Base-by-base conservation (phyloP, 257 asterid genomes). In the Solanum paucissectum region DNA sequence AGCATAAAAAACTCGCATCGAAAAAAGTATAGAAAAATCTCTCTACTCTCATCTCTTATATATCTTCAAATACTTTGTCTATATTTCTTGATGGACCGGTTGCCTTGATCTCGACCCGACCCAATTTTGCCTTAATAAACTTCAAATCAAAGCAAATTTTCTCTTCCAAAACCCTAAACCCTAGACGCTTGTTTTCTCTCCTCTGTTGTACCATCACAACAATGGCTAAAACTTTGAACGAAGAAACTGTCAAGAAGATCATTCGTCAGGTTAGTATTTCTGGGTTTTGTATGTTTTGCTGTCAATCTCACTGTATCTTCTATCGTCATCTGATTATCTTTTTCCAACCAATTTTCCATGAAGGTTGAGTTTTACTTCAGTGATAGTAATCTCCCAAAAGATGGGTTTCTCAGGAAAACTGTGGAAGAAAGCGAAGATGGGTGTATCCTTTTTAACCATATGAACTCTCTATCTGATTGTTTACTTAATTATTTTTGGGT, bases 301-400 rank as follows among this genome's bases (percentile, higher is more conserved):
- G 37, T 32, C 29, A 83, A 13, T 23, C 2, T 83, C 6, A 12
- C 5, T 12, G 9, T 33, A 68, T 6, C 13, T 69, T 37, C 38
- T 75, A 13, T 20, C 25, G 25, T 58, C 49, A 87, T 74, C 37
- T 71, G 18, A 12, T 6, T 79, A 18, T 72, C 21, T 68, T 18
- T 37, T 25, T 74, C 34, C 12, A 25, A 77, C 9, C n/a, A 52
- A 27, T 73, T 33, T 75, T 44, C 18, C n/a, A 72, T 83, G 87
- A 95, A 97, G 99, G 98, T 97, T 68, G 99, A 97, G 92, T 97
- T 97, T 89, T 97, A 97, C 90, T 95, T 97, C 89, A 93, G 99
- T 84, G 99, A 96, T 90, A 97, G 99, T 85, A 97, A 96, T 92
- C 98, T 97, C 62, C 98, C 99, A n/a, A 91, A 94, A 85, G 99